phyloP scores from a whole-genome alignment of 176 grass and related monocot species.

The Miscanthus lutarioriparius region DNA sequence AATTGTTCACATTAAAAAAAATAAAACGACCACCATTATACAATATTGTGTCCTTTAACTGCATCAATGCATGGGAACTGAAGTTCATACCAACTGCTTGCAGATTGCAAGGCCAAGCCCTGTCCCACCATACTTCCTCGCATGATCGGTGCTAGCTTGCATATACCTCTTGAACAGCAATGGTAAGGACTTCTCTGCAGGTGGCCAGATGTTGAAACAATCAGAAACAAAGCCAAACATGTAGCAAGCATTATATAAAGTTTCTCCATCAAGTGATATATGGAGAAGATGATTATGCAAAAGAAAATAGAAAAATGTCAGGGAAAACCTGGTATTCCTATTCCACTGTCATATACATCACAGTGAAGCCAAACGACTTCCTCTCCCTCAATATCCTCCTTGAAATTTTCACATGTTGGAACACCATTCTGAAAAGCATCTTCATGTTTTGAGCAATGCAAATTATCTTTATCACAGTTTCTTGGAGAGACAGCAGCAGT shows the following conservation, averaged over 20 bases:
- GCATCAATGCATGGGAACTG: neutral
- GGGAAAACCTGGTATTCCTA: constrained; percentile 91
- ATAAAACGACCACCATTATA: neutral
- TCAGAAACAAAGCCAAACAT: constrained; percentile 34
- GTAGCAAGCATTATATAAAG: constrained; percentile 10
- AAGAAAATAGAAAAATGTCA: constrained; percentile 26
- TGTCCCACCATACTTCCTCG: constrained; percentile 90
- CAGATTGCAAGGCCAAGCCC: constrained; percentile 96
- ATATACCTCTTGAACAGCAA: constrained; percentile 84
- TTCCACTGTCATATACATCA: constrained; percentile 90
- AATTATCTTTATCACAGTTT: constrained; percentile 45
- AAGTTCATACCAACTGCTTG: constrained; percentile 79
- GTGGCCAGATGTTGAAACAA: constrained; percentile 25
- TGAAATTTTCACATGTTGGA: constrained; percentile 28
- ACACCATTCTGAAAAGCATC: constrained; percentile 46
- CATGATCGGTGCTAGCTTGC: constrained; percentile 93
- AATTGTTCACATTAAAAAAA: neutral
- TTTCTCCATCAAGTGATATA: neutral
- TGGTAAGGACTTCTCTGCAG: constrained; percentile 83
- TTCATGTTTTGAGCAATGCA: constrained; percentile 42
- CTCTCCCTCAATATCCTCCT: constrained; percentile 32
- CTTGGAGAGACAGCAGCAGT: constrained; percentile 38
- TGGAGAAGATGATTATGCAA: neutral
- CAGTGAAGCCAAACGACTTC: constrained; percentile 78
- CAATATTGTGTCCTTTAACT: constrained; percentile 4